Percentiles rank a stretch among this genome's conserved stretches.
phyloP scores from a whole-genome alignment of 805 yeast genomes.

The Pichia ethanolica region DNA sequence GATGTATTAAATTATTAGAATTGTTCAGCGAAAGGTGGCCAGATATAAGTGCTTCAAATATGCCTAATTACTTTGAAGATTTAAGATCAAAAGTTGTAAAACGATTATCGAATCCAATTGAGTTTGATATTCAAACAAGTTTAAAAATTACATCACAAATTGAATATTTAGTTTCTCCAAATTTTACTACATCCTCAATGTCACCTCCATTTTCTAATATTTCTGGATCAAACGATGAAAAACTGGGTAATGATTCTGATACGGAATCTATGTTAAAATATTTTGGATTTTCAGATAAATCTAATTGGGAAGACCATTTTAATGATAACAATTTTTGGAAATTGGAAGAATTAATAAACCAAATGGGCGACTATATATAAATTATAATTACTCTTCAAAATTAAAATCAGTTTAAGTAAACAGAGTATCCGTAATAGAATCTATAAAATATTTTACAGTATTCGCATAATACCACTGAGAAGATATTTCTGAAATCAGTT shows the following conservation, averaged over 20 bases:
- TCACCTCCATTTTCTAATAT: not conserved
- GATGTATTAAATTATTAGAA: constrained; percentile 3
- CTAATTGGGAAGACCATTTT: constrained; percentile 9
- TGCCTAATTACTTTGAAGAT: constrained; percentile 1
- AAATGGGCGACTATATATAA: constrained; percentile 3
- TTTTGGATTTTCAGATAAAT: not conserved
- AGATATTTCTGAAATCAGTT: not conserved
- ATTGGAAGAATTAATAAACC: not conserved
- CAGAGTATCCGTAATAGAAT: not conserved
- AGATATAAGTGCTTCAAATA: constrained; percentile 6
- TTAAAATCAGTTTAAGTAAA: no score
- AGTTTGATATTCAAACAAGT: not conserved
- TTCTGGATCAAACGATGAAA: no score
- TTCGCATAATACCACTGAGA: constrained; percentile 2
- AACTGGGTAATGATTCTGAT: not conserved
- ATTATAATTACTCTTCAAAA: no score
- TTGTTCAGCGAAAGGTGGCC: constrained; percentile 13
- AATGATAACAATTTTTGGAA: not conserved
- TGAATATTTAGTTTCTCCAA: constrained; percentile 5
- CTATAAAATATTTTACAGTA: constrained; percentile 1
- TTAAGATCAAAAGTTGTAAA: not conserved
- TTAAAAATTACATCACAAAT: not conserved
- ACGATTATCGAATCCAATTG: no score
- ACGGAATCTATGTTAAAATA: not conserved
- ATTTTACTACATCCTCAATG: not conserved